phyloP scores from a whole-genome alignment of 345 rosid genomes.

The Durio zibethinus region DNA sequence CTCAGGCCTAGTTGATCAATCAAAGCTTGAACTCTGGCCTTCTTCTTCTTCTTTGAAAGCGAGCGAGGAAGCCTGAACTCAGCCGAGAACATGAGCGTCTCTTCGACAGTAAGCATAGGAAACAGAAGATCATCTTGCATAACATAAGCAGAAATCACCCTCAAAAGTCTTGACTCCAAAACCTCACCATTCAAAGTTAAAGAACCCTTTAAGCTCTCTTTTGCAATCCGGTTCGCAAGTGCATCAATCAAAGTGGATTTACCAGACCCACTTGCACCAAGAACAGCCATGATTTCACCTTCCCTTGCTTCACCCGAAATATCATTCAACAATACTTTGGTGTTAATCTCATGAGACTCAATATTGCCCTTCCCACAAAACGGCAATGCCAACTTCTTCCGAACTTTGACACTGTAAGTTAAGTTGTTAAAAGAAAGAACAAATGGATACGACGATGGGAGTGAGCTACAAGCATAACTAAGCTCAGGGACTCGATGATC shows the following conservation, averaged over 20 bases:
- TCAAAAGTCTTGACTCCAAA: conserved; percentile 66
- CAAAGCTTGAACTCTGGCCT: conserved; percentile 73
- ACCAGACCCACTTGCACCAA: conserved; percentile 94
- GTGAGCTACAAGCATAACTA: conserved; percentile 36
- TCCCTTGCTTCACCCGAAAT: conserved; percentile 65
- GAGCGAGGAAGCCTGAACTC: conserved; percentile 93
- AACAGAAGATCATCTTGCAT: conserved; percentile 95
- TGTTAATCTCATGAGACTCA: conserved; percentile 24
- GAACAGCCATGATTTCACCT: conserved; percentile 90
- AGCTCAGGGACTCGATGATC: conserved; percentile 37
- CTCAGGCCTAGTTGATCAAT: conserved; percentile 82
- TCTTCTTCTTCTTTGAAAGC: conserved; percentile 65
- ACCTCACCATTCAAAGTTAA: conserved; percentile 73
- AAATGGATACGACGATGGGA: conserved; percentile 53
- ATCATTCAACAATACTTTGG: conserved; percentile 47
- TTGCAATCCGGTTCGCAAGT: conserved; percentile 70
- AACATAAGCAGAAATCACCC: conserved; percentile 89
- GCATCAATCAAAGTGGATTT: conserved; percentile 92
- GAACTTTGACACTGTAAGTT: conserved; percentile 59
- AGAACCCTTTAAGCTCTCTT: conserved; percentile 71
- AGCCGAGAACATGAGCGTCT: conserved; percentile 89
- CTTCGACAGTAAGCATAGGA: conserved; percentile 92
- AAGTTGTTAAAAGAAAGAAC: conserved; percentile 68
- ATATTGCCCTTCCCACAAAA: conserved; percentile 21
- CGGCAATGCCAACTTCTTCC: conserved; percentile 33